phyloP scores from a whole-genome alignment of 768 basidiomycete species.

The Hirschioporus abietinus region DNA sequence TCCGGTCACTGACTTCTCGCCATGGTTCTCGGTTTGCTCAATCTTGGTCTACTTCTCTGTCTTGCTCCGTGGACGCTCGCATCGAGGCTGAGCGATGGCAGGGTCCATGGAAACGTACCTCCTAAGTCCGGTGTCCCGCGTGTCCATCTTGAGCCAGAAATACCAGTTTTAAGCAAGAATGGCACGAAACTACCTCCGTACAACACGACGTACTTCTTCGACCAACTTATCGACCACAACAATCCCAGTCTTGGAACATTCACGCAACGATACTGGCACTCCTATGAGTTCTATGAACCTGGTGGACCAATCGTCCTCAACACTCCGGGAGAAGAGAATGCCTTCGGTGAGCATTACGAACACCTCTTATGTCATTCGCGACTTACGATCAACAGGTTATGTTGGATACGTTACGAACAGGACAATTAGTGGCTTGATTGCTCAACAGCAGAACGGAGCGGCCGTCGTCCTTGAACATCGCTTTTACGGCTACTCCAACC shows the following conservation, averaged over 20 bases:
- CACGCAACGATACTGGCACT: constrained; percentile 68
- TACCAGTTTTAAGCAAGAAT: constrained; percentile 19
- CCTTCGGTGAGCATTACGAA: constrained; percentile 29
- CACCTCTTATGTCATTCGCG: background rate
- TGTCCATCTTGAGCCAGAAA: background rate
- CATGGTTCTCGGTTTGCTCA: background rate
- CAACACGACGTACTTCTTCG: constrained; percentile 44
- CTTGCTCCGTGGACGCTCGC: background rate
- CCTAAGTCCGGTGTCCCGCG: background rate
- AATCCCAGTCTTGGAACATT: constrained; percentile 65
- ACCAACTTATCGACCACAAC: constrained; percentile 47
- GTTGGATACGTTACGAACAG: constrained; percentile 56
- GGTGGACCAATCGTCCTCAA: constrained; percentile 55
- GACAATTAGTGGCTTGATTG: constrained; percentile 60
- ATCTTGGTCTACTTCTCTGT: background rate
- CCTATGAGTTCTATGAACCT: constrained; percentile 57
- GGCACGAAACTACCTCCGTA: constrained; percentile 25
- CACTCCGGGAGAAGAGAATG: constrained; percentile 64
- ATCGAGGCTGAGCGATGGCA: background rate
- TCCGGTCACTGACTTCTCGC: background rate
- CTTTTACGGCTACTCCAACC: constrained; percentile 74
- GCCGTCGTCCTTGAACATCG: constrained; percentile 63
- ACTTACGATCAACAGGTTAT: constrained; percentile 18
- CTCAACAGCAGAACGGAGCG: constrained; percentile 58
- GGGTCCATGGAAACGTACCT: background rate